Evolutionary conservation across 1,284 basidiomycete species (phyloP).

Genomic region (Tetrapyrgos nigripes): DNA sequence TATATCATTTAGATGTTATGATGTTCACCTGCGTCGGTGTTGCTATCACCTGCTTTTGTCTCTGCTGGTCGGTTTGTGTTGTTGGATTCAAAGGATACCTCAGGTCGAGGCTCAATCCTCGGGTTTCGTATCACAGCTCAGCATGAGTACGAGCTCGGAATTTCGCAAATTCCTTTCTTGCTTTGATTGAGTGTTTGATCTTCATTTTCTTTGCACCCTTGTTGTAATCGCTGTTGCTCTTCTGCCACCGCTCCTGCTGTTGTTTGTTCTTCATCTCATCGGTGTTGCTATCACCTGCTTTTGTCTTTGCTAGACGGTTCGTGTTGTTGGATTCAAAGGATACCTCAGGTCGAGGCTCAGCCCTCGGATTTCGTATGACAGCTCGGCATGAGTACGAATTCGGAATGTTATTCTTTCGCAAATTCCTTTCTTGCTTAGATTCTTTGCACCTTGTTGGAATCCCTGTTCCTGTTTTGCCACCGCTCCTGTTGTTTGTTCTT

Average conservation of each 20-base stretch:
- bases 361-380: slow-evolving; percentile 47
- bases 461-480: background rate
- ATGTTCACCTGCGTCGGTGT: slow-evolving; percentile 85
- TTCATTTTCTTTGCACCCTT: background rate
- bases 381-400: slow-evolving; percentile 41
- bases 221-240: background rate
- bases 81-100: slow-evolving; percentile 84
- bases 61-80: slow-evolving; percentile 79
- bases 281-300: background rate
- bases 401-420: no score
- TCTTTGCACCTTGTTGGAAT: no score
- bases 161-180: slow-evolving; percentile 2
- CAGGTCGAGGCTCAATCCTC: slow-evolving; percentile 52
- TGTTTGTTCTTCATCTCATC: background rate
- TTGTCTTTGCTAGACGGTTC: slow-evolving; percentile 81
- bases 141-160: slow-evolving; percentile 32
- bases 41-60: slow-evolving; percentile 83
- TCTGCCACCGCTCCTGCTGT: slow-evolving; percentile 3
- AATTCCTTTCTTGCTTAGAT: background rate
- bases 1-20: slow-evolving; percentile 67
- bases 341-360: slow-evolving; percentile 68
- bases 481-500: background rate
- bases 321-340: slow-evolving; percentile 79
- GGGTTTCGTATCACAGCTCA: slow-evolving; percentile 52
- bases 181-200: background rate